Evolutionary conservation across 2,329 filamentous ascomycete species (phyloP), one percentile per base, ranked within the genome.

Genomic region (Claviceps humidiphila): DNA sequence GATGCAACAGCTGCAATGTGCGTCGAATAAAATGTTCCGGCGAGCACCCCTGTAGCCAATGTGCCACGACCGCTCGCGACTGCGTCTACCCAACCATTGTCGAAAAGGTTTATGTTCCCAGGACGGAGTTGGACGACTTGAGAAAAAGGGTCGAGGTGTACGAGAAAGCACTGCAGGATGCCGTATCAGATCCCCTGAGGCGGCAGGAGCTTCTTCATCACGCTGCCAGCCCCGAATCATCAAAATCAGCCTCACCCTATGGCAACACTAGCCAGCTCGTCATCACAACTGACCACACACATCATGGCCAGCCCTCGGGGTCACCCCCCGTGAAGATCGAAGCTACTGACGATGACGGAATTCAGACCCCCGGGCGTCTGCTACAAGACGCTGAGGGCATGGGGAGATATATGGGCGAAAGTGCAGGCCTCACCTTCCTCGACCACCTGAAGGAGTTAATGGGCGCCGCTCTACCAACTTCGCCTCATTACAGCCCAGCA

Each of bases 1-100:
- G 74, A 53, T 77, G 74, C 66, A 77, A 77, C 58, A 70, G 64
- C 60, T 77, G 74, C 64, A 77, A 77, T 62, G 60, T 75, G 46
- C 71, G 74, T 45, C 70, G 74, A 53, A 72, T 75, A 60, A 76
- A 74, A 57, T 77, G 74, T 61, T 75, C 73, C 13, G 74, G 74
- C 46, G 68, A 74, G 4, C 62, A 59, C n/a, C 74, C 74, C 0
- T 77, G 74, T 58, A 59, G 60, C 42, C 71, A 74, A 56, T 77
- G 74, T 58, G 58, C 60, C 24, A 64, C 64, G 39, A 63, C 69
- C 34, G 66, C 68, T 37, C 66, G 74, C 53, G 68, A 73, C 9
- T 77, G 74, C 60, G 56, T 70, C 49, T 77, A 77, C 58, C 74
- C 74, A 17, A 59, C 61, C n/a, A 55, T 64, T 4, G 58, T 71